Conservation (phyloP, 257 asterid genomes). For the Lavandula angustifolia region DNA sequence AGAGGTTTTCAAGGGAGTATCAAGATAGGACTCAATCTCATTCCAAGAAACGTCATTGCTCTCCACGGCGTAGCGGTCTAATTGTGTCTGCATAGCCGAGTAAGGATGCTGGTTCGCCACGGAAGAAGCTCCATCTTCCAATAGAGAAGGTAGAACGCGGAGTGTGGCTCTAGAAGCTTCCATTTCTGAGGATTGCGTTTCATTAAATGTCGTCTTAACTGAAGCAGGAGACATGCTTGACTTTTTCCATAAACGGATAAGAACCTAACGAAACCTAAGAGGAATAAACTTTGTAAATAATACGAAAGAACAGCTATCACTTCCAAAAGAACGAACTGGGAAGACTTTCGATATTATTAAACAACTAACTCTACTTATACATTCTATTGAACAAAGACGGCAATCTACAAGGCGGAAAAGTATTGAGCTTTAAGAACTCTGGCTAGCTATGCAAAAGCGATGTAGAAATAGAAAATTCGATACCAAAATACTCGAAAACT, state of each 20-base stretch:
- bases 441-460: not conserved
- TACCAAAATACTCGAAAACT: not conserved
- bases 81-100: constrained; percentile 36
- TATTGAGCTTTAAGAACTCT: not conserved
- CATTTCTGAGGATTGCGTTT: constrained; percentile 41
- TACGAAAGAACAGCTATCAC: constrained; percentile 8
- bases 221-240: constrained; percentile 47
- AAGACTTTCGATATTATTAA: not conserved
- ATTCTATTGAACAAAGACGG: not conserved
- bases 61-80: constrained; percentile 34
- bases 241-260: constrained; percentile 38
- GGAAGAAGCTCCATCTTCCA: constrained; percentile 39
- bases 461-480: not conserved
- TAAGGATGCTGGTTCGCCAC: constrained; percentile 35
- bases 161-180: constrained; percentile 46
- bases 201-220: constrained; percentile 40
- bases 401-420: not conserved
- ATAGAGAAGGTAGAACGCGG: constrained; percentile 44
- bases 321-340: constrained; percentile 15
- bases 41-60: constrained; percentile 47
- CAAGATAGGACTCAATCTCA: constrained; percentile 42
- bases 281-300: constrained; percentile 1
- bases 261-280: constrained; percentile 11
- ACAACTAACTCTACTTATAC: not conserved
- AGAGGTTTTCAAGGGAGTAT: constrained; percentile 39